Base-by-base conservation (phyloP, 2,329 filamentous ascomycete genomes). In the Colletotrichum scovillei region DNA sequence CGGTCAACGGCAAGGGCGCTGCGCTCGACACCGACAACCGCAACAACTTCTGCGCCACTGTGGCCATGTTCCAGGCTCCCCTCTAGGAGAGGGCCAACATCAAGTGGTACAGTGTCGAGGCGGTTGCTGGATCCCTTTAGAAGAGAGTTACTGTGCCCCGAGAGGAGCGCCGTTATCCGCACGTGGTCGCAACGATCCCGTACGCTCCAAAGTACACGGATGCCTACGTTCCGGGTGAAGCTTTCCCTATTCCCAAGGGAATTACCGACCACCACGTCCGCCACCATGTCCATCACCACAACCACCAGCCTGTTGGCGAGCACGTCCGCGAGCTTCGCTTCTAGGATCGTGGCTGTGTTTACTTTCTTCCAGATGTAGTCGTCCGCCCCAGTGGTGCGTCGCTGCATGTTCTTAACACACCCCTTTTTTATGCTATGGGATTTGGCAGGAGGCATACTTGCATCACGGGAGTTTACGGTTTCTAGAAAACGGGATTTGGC, bases 41-140 rank as follows among this genome's bases (percentile, higher is more conserved):
- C 69, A 92, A 91, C 81, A 91, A 86, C 77, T 93, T 91, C 78
- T 92, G 91, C 77, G 90, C 89, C 5, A 89, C 90, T 30, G 82
- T 93, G 72, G 89, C 89, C 30, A 77, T 86, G 63, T 91, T 91
- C 79, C 67, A 58, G 63, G 68, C 63, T 28, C 65, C 65, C 28
- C 65, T 72, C 24, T 72, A 63, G 69, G 65, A 38, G 57, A 72
- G 63, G n/a, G 11, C 26, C 14, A n/a, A 49, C 7, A 9, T 22
- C 42, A 22, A 49, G 19, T 49, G 19, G 19, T 49, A n/a, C 42
- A 22, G 42, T 5, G 42, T 49, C 19, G 42, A 49, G 42, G 19
- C 42, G 42, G 42, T 49, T n/a, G 19, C 42, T 49, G 19, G 42
- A 49, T 22, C 42, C 42, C 42, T 49, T 3, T 49, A 49, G 42